Evolutionary conservation across 805 yeast species (phyloP), one percentile per base, ranked within the genome.

Genomic region (Nakazawaea wickerhamii): DNA sequence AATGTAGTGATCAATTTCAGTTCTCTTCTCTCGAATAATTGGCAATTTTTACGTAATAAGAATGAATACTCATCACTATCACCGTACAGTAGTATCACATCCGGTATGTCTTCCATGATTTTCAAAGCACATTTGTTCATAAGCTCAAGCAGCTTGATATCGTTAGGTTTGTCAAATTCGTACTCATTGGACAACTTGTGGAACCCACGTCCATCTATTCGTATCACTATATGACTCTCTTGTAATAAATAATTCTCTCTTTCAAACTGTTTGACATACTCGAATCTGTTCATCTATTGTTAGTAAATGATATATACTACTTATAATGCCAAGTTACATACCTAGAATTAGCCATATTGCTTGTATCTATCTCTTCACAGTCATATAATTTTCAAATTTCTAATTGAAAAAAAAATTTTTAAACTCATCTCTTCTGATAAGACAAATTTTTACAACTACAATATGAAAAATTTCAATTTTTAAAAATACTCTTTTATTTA

Each of bases 31-130:
- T 90, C 95, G 55, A 83, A 91, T 46, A 91, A 59, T 1, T 63
- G 64, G n/a, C 93, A 79, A 25, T 68, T 68, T 34, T 71, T 75
- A 26, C 79, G 66, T 40, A 93, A 62, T 4, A 91, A 73, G 59
- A 91, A 91, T 11, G 91, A 82, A 58, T 84, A 93, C 64, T 93
- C 99, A 60, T 93, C 99, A 30, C 95, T 83, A 54, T 93, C 98
- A 0, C 99, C 99, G 57, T 84, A 93, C 0, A 96, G 95, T 58
- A 90, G 49, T 8, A 81, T 54, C 0, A 87, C 72, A 48, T 93
- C 98, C 7, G 84, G 76, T 31, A 87, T 75, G 30, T 73, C 69
- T 25, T 70, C 60, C 67, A 85, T 73, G 9, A 89, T 71, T 37
- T 75, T 72, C 46, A 58, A 52, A 0, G 98, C 98, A 3, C 95